Evolutionary conservation across 441 rosid species (phyloP), one percentile per base, ranked within the genome.

Genomic region (Geranium incanum): DNA sequence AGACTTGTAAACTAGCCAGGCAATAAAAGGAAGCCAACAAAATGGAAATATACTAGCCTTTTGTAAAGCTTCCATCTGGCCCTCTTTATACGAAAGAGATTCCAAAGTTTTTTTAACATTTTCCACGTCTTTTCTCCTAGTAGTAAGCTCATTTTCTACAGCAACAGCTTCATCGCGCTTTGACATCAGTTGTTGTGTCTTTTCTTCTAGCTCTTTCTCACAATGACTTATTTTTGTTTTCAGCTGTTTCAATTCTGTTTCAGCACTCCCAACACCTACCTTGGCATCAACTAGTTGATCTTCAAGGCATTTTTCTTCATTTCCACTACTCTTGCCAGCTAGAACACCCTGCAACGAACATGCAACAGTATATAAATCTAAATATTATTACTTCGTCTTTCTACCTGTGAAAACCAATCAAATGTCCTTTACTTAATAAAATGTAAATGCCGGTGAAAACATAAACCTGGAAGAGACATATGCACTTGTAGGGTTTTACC

Each of bases 211-310:
- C 82, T 95, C 99, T 74, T 84, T 95, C 75, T 89, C 85, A 33
- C 90, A 89, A 50, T 91, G 98, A 70, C 75, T 84, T 66, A 95
- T 92, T 87, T 88, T 95, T 70, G 95, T 89, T 77, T 85, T 88
- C 82, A 95, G 76, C 80, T 89, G 98, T 75, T 84, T 87, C 84
- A 92, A 67, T 80, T 91, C 99, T 74, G 98, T 90, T 79, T 86
- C 97, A 55, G 89, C 90, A 75, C 84, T 83, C 67, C 99, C 99
- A 81, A 89, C 99, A 72, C 90, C 86, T 78, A 88, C 82, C 79
- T 89, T 95, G 48, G 97, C 98, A 83, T 92, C 99, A 75, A 81
- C 87, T 63, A 95, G 84, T 83, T 92, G 99, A 85, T 95, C 98
- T 81, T 95, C 95, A 73, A 95, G 89, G 82, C 98, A 95, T 79